phyloP scores from a whole-genome alignment of 2,329 filamentous ascomycete species.

The Talaromyces sp. region DNA sequence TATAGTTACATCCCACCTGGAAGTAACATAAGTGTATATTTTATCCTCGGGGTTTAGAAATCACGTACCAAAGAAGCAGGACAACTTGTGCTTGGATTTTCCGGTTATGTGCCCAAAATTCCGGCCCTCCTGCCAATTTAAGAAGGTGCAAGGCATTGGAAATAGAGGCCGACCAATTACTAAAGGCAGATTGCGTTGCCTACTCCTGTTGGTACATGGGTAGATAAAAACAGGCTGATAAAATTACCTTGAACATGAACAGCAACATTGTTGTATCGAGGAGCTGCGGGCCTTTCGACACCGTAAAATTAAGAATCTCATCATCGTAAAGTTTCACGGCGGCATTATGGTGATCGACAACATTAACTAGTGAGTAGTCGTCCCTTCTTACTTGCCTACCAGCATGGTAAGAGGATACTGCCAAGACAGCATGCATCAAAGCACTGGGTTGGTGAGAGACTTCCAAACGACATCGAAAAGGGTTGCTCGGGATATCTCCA shows the following conservation, averaged over 20 bases:
- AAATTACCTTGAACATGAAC: background rate
- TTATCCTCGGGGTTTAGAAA: background rate
- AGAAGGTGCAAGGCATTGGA: background rate
- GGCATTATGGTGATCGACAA: background rate
- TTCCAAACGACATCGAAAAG: slow-evolving; percentile 4
- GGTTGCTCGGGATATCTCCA: slow-evolving; percentile 4
- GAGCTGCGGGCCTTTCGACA: background rate
- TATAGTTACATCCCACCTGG: slow-evolving; percentile 7
- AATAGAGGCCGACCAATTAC: slow-evolving; percentile 2
- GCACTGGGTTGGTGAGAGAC: background rate
- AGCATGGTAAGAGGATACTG: slow-evolving; percentile 3
- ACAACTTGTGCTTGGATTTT: background rate
- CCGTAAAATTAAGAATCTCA: background rate
- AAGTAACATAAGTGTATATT: background rate
- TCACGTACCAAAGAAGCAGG: slow-evolving; percentile 4
- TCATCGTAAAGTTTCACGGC: background rate
- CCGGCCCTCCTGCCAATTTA: background rate
- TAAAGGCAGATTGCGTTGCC: slow-evolving; percentile 4
- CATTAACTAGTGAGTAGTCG: background rate
- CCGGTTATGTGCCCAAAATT: background rate
- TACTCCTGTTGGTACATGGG: background rate
- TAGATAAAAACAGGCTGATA: background rate
- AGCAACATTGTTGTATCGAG: slow-evolving; percentile 4
- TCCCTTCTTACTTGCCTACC: background rate
- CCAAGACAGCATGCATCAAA: slow-evolving; percentile 2